Conservation (phyloP, 208 protist species). For the Entamoeba histolytica region DNA sequence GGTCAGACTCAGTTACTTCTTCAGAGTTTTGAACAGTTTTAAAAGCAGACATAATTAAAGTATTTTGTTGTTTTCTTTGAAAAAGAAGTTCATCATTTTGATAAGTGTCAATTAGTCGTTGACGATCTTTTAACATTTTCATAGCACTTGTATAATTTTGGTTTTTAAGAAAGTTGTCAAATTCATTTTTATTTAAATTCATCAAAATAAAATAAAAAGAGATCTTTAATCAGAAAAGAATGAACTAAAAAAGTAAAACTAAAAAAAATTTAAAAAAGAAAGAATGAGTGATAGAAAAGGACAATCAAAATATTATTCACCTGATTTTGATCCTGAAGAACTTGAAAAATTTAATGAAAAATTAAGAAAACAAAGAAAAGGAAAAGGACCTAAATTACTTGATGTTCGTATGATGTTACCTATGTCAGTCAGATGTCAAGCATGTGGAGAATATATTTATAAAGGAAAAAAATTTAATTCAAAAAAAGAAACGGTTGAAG, state of each 20-base stretch:
- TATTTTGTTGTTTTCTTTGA: background rate
- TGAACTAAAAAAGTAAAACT: too few relatives aligned
- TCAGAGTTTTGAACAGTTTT: background rate
- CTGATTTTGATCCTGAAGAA: background rate
- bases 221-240: too few relatives aligned
- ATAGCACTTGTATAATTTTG: background rate
- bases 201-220: background rate
- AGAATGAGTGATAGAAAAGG: background rate
- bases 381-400: background rate
- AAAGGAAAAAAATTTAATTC: conserved; percentile 34
- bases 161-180: background rate
- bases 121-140: background rate
- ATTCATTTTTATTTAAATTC: background rate
- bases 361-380: background rate
- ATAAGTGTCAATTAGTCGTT: background rate
- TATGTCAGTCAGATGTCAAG: conserved; percentile 22
- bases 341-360: background rate
- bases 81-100: background rate
- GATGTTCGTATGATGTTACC: conserved; percentile 31
- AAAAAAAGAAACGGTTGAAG: conserved; percentile 22
- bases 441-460: conserved; percentile 27
- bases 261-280: too few relatives aligned
- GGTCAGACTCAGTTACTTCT: background rate
- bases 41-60: background rate
- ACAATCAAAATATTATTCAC: background rate